Percentiles rank a stretch among this genome's conserved stretches.
phyloP scores from a whole-genome alignment of 2,329 filamentous ascomycete species.

The Calonectria ilicicola region DNA sequence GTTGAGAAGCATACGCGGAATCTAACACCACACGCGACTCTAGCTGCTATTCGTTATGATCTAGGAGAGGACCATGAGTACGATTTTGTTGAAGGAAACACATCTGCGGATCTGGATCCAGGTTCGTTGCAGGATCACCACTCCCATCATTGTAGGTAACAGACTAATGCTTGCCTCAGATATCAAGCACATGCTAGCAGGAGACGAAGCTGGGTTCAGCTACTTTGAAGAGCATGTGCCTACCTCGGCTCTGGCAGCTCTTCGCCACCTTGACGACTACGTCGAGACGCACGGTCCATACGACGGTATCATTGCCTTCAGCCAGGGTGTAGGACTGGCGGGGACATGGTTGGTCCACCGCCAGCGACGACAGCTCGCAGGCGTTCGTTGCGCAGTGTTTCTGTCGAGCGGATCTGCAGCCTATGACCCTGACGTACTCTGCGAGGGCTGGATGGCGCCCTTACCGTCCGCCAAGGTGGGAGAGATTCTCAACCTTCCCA shows the following conservation, averaged over 20 bases:
- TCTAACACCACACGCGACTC: not conserved
- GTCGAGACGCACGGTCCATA: not conserved
- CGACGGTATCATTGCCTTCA: not conserved
- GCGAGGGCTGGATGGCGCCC: not conserved
- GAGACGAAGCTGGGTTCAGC: not conserved
- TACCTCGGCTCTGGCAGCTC: not conserved
- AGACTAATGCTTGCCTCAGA: not conserved
- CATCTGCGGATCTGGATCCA: not conserved
- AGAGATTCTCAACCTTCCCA: slow-evolving; percentile 6
- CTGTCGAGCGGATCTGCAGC: not conserved
- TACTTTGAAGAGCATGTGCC: not conserved
- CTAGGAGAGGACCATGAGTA: not conserved
- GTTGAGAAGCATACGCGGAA: not conserved
- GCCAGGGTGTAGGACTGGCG: not conserved
- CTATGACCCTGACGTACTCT: not conserved
- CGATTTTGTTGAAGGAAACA: slow-evolving; percentile 6
- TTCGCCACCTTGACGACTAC: not conserved
- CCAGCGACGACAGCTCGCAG: not conserved
- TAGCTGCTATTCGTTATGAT: not conserved
- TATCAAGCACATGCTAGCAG: slow-evolving; percentile 1
- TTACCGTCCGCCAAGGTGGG: not conserved
- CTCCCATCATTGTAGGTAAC: too few relatives aligned
- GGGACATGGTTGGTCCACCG: slow-evolving; percentile 4
- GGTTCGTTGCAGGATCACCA: not conserved
- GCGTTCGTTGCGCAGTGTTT: not conserved